Evolutionary conservation across 2,329 filamentous ascomycete species (phyloP), one percentile per base, ranked within the genome.

Genomic region (Ascochyta rabiei): DNA sequence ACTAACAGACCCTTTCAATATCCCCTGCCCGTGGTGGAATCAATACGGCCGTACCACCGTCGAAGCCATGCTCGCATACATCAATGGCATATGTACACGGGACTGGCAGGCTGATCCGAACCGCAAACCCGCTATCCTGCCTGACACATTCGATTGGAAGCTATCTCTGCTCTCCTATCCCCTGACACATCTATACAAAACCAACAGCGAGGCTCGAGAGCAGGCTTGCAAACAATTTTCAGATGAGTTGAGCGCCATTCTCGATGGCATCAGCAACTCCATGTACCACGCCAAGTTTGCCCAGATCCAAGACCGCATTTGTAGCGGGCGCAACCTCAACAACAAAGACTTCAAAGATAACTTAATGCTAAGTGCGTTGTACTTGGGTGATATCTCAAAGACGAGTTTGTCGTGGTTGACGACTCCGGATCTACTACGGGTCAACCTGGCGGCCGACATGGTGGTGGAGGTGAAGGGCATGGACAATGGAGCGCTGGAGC

Each of bases 131-230:
- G 18, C 34, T 7, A 59, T 71, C 0, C 30, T 73, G 1, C 69
- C 68, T 1, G 62, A 69, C 21, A 67, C 66, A 0, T 72, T 69
- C 41, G 4, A 16, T 1, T 57, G 67, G 39, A 61, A 60, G 0
- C 62, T 76, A 6, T 60, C 62, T 48, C 54, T 75, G 2, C 54
- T 74, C 5, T 52, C 64, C 6, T 70, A 64, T 30, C 63, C 69
- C 2, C 43, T 39, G 15, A 56, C 53, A 16, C 13, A 34, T 1
- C 39, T 15, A 6, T 8, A 54, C 19, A 37, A 55, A 13, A 21
- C 23, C 0, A 31, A 47, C 15, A n/a, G 43, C 9, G 41, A 23
- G 16, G 26, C 47, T 6, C 39, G 47, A 5, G 63, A 66, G 19
- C 31, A 37, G 1, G 59, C 49, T 28, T 67, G 67, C 37, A 56